Conservation (phyloP, 495 filamentous ascomycete genomes). For the Penicillium ochrochloron region DNA sequence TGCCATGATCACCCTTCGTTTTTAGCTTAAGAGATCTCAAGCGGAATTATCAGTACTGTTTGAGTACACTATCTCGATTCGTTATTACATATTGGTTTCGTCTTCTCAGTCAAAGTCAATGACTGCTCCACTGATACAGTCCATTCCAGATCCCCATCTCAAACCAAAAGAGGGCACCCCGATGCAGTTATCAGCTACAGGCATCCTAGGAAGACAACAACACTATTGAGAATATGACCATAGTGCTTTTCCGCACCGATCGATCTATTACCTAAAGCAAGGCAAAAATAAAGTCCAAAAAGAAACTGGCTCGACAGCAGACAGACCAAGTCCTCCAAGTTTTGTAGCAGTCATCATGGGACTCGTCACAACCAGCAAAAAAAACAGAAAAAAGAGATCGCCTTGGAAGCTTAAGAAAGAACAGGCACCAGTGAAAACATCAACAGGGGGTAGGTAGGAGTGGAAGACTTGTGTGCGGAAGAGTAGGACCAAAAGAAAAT, state of each 20-base stretch:
- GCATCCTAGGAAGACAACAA: neutral
- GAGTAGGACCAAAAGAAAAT: constrained; percentile 16
- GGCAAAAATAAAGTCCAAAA: constrained; percentile 6
- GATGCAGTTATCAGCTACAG: neutral
- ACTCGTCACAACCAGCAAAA: constrained; percentile 26
- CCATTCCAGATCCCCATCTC: neutral
- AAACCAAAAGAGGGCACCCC: neutral
- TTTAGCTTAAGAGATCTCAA: too few relatives aligned
- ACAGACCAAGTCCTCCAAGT: constrained; percentile 25
- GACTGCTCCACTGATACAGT: neutral
- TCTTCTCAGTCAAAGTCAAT: too few relatives aligned
- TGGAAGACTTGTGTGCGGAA: constrained; percentile 6
- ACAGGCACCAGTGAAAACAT: constrained; percentile 13
- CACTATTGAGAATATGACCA: constrained; percentile 6
- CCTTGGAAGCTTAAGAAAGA: constrained; percentile 15
- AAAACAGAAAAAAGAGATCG: constrained; percentile 5
- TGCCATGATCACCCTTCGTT: too few relatives aligned
- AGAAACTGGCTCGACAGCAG: constrained; percentile 21
- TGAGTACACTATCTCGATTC: neutral
- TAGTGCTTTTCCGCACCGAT: constrained; percentile 17
- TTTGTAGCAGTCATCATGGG: constrained; percentile 28
- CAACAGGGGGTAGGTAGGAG: neutral
- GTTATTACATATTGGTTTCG: too few relatives aligned
- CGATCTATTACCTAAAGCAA: constrained; percentile 21
- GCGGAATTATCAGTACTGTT: too few relatives aligned